phyloP scores from a whole-genome alignment of 2,329 filamentous ascomycete species.

The Furcasterigmium furcatum region DNA sequence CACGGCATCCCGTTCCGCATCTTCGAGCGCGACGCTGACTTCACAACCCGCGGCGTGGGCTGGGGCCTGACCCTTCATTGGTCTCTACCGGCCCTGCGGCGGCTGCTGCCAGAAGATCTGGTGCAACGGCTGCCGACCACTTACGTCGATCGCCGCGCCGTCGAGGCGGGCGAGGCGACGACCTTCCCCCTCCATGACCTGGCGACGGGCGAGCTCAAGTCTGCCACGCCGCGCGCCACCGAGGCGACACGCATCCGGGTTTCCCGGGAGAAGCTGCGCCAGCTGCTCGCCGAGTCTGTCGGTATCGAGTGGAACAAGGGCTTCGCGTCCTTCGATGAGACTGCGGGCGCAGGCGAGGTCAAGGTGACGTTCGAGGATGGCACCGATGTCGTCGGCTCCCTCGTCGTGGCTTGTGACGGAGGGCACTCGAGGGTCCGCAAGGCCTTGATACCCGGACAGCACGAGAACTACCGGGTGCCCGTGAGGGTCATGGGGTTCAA shows the following conservation, averaged over 20 bases:
- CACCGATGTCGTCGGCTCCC: slow-evolving; percentile 30
- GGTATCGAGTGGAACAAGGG: slow-evolving; percentile 42
- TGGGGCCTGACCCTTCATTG: slow-evolving; percentile 66
- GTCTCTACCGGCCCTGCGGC: slow-evolving; percentile 49
- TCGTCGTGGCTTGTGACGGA: slow-evolving; percentile 51
- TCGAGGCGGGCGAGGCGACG: slow-evolving; percentile 39
- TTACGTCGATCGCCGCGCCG: slow-evolving; percentile 51
- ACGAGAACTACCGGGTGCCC: slow-evolving; percentile 37
- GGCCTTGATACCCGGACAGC: slow-evolving; percentile 26
- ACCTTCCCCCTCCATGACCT: slow-evolving; percentile 56
- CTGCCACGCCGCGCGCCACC: slow-evolving; percentile 37
- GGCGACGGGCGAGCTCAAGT: slow-evolving; percentile 37
- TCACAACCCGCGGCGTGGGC: slow-evolving; percentile 45
- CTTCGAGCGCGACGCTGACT: slow-evolving; percentile 49
- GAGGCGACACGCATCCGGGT: slow-evolving; percentile 44
- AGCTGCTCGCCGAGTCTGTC: slow-evolving; percentile 40
- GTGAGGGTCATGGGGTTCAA: slow-evolving; percentile 46
- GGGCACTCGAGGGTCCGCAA: slow-evolving; percentile 38
- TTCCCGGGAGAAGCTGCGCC: slow-evolving; percentile 40
- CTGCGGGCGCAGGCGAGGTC: slow-evolving; percentile 15
- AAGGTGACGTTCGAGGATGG: slow-evolving; percentile 44
- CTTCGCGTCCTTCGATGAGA: slow-evolving; percentile 20
- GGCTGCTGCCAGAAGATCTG: slow-evolving; percentile 46
- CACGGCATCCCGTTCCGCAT: slow-evolving; percentile 38
- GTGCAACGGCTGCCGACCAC: slow-evolving; percentile 41